Percentiles rank a stretch among this genome's conserved stretches.
Conservation (phyloP, 495 filamentous ascomycete species). For the Darksidea phi region DNA sequence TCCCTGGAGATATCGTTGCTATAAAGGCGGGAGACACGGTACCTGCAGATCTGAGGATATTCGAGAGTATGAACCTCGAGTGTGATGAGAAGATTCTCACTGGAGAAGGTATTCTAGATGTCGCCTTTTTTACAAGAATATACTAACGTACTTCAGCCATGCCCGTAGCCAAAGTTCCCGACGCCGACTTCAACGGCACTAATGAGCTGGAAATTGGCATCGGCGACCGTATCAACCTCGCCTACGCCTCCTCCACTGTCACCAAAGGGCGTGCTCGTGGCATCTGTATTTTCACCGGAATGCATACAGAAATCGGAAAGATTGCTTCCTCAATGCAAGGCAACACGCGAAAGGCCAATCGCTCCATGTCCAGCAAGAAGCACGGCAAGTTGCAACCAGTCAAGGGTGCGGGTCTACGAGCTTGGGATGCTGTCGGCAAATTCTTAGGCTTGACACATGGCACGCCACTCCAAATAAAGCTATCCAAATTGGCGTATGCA, state of each 20-base stretch:
- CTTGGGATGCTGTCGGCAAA: constrained; percentile 62
- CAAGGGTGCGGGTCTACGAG: constrained; percentile 57
- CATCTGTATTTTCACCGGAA: constrained; percentile 68
- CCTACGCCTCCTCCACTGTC: constrained; percentile 65
- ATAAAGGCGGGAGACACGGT: constrained; percentile 83
- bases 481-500: constrained; percentile 71
- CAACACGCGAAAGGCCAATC: constrained; percentile 59
- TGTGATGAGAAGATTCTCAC: constrained; percentile 70
- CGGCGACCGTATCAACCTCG: constrained; percentile 68
- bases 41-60: constrained; percentile 71
- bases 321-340: constrained; percentile 67
- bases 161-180: constrained; percentile 54
- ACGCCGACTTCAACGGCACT: constrained; percentile 42
- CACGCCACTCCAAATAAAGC: constrained; percentile 78
- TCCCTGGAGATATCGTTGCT: constrained; percentile 59
- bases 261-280: constrained; percentile 67
- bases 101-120: constrained; percentile 52
- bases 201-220: constrained; percentile 55
- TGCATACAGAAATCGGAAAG: constrained; percentile 81
- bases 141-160: constrained; percentile 46
- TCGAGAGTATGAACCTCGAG: constrained; percentile 77
- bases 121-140: background rate
- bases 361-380: constrained; percentile 63
- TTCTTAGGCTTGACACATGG: constrained; percentile 76
- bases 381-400: constrained; percentile 58